Conservation (phyloP, 2,329 filamentous ascomycete species). For the Aspergillus quadricinctus region DNA sequence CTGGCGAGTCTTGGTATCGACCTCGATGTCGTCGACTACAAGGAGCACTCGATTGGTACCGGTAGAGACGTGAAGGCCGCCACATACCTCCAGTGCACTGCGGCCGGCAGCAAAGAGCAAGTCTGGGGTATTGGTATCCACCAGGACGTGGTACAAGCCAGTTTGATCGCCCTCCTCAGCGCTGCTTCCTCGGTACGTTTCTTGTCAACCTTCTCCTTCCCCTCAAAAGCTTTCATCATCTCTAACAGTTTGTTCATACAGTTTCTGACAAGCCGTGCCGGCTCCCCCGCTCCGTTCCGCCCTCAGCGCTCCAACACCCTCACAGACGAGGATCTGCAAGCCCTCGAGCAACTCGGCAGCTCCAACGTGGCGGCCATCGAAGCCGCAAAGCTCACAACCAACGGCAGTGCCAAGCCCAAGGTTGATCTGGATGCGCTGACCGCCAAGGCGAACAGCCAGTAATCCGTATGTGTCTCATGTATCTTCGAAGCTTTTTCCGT, state of each 20-base stretch:
- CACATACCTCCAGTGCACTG: slow-evolving; percentile 86
- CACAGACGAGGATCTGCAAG: slow-evolving; percentile 41
- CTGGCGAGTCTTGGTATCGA: slow-evolving; percentile 75
- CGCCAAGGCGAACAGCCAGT: slow-evolving; percentile 31
- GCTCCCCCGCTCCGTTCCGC: slow-evolving; percentile 63
- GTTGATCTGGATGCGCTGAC: slow-evolving; percentile 38
- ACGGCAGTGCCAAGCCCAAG: slow-evolving; percentile 25
- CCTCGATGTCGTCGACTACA: slow-evolving; percentile 89
- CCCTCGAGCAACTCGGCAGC: slow-evolving; percentile 38
- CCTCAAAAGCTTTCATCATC: neutral
- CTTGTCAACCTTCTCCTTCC: neutral
- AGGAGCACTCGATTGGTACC: slow-evolving; percentile 85
- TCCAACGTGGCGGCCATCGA: slow-evolving; percentile 15
- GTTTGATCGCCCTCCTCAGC: slow-evolving; percentile 76
- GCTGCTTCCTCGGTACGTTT: slow-evolving; percentile 76
- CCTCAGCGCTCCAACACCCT: slow-evolving; percentile 52
- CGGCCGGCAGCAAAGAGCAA: slow-evolving; percentile 57
- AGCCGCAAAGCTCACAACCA: slow-evolving; percentile 16
- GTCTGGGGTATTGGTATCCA: slow-evolving; percentile 58
- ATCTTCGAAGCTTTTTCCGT: neutral
- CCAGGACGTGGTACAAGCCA: slow-evolving; percentile 86
- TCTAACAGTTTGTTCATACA: slow-evolving; percentile 31
- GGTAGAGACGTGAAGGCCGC: slow-evolving; percentile 86
- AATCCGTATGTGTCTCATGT: slow-evolving; percentile 5
- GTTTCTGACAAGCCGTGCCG: slow-evolving; percentile 69